Conservation (phyloP, 1,139 yeast genomes). For the Debaryomyces sp. region DNA sequence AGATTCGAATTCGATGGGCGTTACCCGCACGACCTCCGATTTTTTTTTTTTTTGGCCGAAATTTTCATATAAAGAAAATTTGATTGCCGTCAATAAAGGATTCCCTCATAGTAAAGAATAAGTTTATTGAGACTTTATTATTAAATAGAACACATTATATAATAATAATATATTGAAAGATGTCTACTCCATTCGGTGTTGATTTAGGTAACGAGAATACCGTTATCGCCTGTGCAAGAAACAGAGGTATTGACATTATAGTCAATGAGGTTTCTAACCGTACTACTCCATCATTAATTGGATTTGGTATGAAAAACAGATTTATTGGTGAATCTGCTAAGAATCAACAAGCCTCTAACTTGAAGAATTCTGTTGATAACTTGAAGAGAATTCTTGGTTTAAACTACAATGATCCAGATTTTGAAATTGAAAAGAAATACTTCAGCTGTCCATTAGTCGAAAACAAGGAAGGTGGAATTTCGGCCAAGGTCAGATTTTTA, state of each 20-base stretch:
- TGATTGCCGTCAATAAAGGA: constrained; percentile 3
- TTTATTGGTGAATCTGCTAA: constrained; percentile 94
- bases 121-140: constrained; percentile 1
- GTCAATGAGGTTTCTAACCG: constrained; percentile 99
- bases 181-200: constrained; percentile 90
- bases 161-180: constrained; percentile 17
- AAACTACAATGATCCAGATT: constrained; percentile 73
- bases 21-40: constrained; percentile 1
- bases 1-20: constrained; percentile 5
- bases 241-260: constrained; percentile 97
- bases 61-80: constrained; percentile 6
- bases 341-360: constrained; percentile 93
- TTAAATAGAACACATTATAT: constrained; percentile 8
- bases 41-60: constrained; percentile 5
- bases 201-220: constrained; percentile 96
- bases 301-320: constrained; percentile 88
- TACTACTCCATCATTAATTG: constrained; percentile 92
- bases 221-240: constrained; percentile 96
- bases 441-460: constrained; percentile 72
- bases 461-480: constrained; percentile 71
- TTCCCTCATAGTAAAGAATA: background rate
- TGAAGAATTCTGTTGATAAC: constrained; percentile 94
- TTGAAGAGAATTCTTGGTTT: constrained; percentile 90
- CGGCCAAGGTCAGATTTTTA: constrained; percentile 81
- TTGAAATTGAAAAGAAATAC: constrained; percentile 72